These are phyloP conservation scores for Boletus tylopilopsis DNA, from an alignment of 768 basidiomycete genomes.

Conservation along the genomic window DNA sequence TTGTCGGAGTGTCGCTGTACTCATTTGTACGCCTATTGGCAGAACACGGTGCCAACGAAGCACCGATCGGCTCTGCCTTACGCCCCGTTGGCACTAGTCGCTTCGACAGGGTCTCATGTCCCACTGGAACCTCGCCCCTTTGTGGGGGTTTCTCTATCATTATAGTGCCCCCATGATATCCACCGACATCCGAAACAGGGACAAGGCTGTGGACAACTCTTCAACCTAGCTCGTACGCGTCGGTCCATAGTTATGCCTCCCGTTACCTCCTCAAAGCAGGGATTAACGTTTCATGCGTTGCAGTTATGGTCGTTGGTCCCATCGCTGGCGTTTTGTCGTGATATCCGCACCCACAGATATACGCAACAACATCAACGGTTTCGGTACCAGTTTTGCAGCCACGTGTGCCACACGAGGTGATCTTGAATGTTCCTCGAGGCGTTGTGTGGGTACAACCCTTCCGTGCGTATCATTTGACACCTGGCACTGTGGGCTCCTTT, in stretches of 20 bases:
- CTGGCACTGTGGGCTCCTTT: conserved; percentile 5
- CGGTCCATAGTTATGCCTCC: not conserved
- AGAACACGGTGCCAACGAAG: not conserved
- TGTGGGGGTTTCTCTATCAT: too few species aligned
- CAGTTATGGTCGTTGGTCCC: not conserved
- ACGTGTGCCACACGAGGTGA: conserved; percentile 22
- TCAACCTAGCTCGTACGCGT: not conserved
- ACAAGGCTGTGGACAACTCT: not conserved
- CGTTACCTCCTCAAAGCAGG: conserved; percentile 14
- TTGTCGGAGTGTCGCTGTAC: not conserved
- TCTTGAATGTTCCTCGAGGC: conserved; percentile 14
- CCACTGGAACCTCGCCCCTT: too few species aligned
- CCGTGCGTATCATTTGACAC: not conserved
- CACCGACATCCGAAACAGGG: not conserved
- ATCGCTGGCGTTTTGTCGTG: too few species aligned
- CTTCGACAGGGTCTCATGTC: too few species aligned
- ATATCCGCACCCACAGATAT: conserved; percentile 1
- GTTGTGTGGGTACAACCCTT: conserved; percentile 3
- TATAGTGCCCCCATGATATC: not conserved
- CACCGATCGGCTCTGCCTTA: not conserved
- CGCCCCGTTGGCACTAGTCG: too few species aligned
- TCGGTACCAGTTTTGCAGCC: not conserved
- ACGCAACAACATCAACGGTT: not conserved
- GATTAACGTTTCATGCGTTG: not conserved
- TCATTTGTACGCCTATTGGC: not conserved